A percentile compares a stretch with the other conserved stretches of the same genome.
Evolutionary conservation across 2,329 filamentous ascomycete species (phyloP).

Genomic region (Aureobasidium sp.): DNA sequence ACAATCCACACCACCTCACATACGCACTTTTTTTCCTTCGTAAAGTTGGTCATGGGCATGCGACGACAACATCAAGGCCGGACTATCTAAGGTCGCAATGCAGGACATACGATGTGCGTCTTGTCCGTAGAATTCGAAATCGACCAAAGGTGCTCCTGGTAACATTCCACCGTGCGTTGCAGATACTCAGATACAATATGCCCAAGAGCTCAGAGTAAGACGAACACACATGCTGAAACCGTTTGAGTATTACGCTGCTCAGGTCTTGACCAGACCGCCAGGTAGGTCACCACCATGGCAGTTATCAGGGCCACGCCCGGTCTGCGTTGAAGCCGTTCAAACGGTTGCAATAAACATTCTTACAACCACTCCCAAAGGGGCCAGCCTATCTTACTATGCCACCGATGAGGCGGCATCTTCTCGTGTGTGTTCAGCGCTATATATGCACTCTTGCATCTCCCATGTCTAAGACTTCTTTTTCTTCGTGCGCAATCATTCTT

Average conservation of each 20-base stretch:
- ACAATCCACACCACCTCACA: background rate
- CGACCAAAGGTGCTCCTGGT: background rate
- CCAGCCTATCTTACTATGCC: slow-evolving; percentile 7
- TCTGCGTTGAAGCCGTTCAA: slow-evolving; percentile 7
- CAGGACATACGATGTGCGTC: background rate
- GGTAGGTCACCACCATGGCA: background rate
- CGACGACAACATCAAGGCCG: background rate
- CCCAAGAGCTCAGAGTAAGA: background rate
- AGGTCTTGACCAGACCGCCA: background rate
- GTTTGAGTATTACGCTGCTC: background rate
- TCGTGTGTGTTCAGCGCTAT: background rate
- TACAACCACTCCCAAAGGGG: slow-evolving; percentile 8
- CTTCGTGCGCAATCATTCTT: slow-evolving; percentile 12
- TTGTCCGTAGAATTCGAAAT: background rate
- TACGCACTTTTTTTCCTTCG: background rate
- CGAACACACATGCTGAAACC: background rate
- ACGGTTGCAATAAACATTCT: slow-evolving; percentile 7
- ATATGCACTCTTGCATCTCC: background rate
- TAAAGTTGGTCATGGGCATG: background rate
- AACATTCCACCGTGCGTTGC: background rate
- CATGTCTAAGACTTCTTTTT: slow-evolving; percentile 2
- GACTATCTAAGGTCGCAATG: too few relatives aligned
- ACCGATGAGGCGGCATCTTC: background rate
- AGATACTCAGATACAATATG: background rate
- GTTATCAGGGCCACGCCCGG: slow-evolving; percentile 7